Conservation (phyloP, 768 basidiomycete genomes). For the Crucibulum laeve region DNA sequence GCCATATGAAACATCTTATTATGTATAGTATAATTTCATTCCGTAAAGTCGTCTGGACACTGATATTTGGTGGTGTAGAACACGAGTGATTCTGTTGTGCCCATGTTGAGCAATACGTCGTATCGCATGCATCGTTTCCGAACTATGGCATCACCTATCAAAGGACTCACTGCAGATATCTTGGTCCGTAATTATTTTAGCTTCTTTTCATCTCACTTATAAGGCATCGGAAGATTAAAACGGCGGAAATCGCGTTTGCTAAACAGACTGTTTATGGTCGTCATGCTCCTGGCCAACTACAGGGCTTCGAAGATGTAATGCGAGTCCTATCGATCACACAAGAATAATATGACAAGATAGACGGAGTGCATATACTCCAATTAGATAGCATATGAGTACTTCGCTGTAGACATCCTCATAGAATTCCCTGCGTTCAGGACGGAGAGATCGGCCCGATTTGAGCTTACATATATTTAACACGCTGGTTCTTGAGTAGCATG, state of each 20-base stretch:
- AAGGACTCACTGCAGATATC: conserved; percentile 81
- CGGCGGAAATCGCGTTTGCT: conserved; percentile 64
- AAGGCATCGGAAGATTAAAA: conserved; percentile 44
- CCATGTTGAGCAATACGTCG: conserved; percentile 41
- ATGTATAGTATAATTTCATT: conserved; percentile 44
- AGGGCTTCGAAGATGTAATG: conserved; percentile 18
- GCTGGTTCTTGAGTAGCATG: background rate
- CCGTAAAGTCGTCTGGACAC: background rate
- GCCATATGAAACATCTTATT: conserved; percentile 69
- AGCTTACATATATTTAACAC: too few species aligned
- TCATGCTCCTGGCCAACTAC: conserved; percentile 50
- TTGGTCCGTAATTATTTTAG: conserved; percentile 43
- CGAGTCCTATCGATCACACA: background rate
- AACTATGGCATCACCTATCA: conserved; percentile 72
- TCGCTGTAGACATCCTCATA: too few species aligned
- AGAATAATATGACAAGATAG: too few species aligned
- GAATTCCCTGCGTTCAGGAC: too few species aligned
- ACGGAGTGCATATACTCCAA: too few species aligned
- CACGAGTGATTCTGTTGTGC: conserved; percentile 44
- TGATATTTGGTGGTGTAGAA: conserved; percentile 26
- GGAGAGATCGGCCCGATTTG: too few species aligned
- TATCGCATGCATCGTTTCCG: conserved; percentile 88
- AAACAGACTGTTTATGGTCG: conserved; percentile 46
- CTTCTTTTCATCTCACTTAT: background rate
- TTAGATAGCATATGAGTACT: too few species aligned